A percentile compares a stretch with the other conserved stretches of the same genome.
Conservation (phyloP, 192 early-diverging fungal species). For the Umbelopsis isabellina region DNA sequence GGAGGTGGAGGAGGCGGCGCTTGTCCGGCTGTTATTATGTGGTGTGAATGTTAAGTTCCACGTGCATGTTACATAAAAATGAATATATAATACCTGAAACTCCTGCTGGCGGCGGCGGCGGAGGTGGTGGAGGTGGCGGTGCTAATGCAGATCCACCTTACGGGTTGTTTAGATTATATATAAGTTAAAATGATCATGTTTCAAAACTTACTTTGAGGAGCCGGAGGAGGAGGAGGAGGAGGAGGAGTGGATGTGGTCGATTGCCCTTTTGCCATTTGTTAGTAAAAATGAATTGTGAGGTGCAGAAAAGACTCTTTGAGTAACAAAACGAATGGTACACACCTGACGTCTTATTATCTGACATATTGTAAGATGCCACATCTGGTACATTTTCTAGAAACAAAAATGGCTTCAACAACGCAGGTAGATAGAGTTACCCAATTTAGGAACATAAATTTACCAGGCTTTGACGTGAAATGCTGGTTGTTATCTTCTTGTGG, state of each 20-base stretch:
- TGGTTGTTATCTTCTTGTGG: too few relatives aligned
- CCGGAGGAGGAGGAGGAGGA: constrained; percentile 15
- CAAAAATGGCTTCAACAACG: too few relatives aligned
- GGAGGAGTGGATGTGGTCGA: not conserved
- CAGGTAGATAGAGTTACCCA: too few relatives aligned
- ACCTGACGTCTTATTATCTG: too few relatives aligned
- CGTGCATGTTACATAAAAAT: not conserved
- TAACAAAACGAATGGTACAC: too few relatives aligned
- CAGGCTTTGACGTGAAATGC: too few relatives aligned
- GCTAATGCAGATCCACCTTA: not conserved
- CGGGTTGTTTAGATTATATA: not conserved
- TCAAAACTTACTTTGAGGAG: constrained; percentile 38
- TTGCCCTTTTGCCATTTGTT: not conserved
- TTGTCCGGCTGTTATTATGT: constrained; percentile 28
- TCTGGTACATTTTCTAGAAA: too few relatives aligned
- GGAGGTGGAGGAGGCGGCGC: constrained; percentile 33
- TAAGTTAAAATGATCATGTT: not conserved
- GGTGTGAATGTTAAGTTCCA: not conserved
- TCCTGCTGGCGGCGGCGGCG: constrained; percentile 37
- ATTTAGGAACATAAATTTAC: too few relatives aligned
- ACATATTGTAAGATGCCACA: too few relatives aligned
- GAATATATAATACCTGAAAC: not conserved
- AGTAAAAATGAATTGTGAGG: not conserved
- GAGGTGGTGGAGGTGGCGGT: constrained; percentile 33
- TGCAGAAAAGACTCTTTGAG: too few relatives aligned